These are phyloP conservation scores for Pythium periplocum DNA, from an alignment of 352 stramenopile species.

Conservation along the genomic window DNA sequence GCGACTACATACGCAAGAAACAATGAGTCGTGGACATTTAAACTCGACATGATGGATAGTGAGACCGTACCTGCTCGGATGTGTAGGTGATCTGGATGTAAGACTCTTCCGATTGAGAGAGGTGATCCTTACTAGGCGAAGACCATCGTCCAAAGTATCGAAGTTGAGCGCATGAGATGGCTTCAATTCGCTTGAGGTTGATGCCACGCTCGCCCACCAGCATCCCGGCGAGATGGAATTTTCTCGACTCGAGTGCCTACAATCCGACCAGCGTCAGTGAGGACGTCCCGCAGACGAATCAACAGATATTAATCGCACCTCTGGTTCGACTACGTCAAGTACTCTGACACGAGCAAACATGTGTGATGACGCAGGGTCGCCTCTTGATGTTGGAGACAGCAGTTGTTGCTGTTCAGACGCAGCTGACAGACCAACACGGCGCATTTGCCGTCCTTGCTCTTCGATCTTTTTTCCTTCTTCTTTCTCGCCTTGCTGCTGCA, in stretches of 20 bases:
- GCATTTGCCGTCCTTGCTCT: constrained; percentile 54
- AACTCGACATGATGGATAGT: constrained; percentile 1
- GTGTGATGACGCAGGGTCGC: constrained; percentile 5
- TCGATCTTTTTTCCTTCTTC: constrained; percentile 56
- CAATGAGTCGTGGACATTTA: neutral
- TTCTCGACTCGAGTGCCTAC: constrained; percentile 43
- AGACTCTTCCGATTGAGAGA: constrained; percentile 17
- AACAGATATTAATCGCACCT: constrained; percentile 8
- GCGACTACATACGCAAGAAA: constrained; percentile 11
- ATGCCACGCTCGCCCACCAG: constrained; percentile 58
- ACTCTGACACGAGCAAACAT: constrained; percentile 25
- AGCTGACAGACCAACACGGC: constrained; percentile 41
- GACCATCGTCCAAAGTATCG: constrained; percentile 44
- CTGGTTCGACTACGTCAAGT: constrained; percentile 24
- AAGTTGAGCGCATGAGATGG: constrained; percentile 46
- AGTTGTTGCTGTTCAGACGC: constrained; percentile 1
- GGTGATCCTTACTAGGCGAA: constrained; percentile 17
- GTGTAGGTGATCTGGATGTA: constrained; percentile 54
- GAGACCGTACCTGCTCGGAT: constrained; percentile 33
- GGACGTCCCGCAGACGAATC: neutral
- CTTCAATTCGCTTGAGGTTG: constrained; percentile 56
- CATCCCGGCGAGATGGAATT: constrained; percentile 61
- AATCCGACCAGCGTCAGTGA: neutral
- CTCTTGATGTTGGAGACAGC: constrained; percentile 1
- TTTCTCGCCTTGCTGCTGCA: constrained; percentile 46